Base-by-base conservation (phyloP, 108 stramenopile species). In the Cyclotella kingstonii region DNA sequence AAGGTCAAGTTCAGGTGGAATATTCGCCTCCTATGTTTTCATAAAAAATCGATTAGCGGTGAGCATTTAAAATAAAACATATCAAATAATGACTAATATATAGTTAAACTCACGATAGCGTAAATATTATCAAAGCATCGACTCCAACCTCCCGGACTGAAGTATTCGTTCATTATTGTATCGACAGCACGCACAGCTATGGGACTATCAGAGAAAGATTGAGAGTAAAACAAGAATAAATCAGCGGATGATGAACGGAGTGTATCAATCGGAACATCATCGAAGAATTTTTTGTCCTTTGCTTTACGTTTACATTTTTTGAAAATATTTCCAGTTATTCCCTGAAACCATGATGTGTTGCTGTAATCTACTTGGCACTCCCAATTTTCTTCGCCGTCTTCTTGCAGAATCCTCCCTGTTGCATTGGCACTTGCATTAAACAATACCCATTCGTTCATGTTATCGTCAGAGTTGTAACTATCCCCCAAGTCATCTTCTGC, bases 401-500 rank as follows among this genome's bases (percentile, higher is more conserved):
- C 22, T 11, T 52, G 2, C 18, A 69, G 33, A 17, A 56, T 57
- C 4, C 63, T 29, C 5, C 72, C 63, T 11, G 55, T 65, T 0
- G 63, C 72, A 64, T 73, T 73, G 2, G 49, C 46, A n/a, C 52
- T 54, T 62, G 30, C 52, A 39, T 73, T 56, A 38, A 73, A 73
- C 28, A 73, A 6, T 12, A 65, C 72, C 72, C 72, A 73, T 58
- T 73, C 70, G 36, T 68, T 57, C 1, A 53, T 36, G 15, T 58
- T 51, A 9, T 46, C 65, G 7, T 56, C 60, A 2, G 63, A 11
- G 7, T 68, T 68, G 17, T 23, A 52, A 38, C 55, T 49, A 10
- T 65, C 46, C 22, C 75, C 80, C 30, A 78, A 65, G 54, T 81
- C 81, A 12, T 35, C 26, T 15, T 68, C 63, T 0, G 75, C 76